Conservation (phyloP, 2,329 filamentous ascomycete species). For the Dothiorella sarmentorum region DNA sequence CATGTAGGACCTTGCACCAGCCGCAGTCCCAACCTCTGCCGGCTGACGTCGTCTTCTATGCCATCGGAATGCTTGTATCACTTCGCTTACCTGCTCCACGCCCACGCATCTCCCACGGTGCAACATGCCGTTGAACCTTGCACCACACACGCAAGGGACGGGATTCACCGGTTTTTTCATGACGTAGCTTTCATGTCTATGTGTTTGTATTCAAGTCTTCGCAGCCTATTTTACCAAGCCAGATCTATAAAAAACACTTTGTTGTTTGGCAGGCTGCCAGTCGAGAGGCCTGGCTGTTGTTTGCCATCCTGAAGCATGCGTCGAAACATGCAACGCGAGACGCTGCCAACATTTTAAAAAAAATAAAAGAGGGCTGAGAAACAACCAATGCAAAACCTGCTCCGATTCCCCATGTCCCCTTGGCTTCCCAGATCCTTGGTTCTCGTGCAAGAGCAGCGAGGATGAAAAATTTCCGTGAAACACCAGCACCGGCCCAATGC, state of each 20-base stretch:
- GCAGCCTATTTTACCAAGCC: slow-evolving; percentile 1
- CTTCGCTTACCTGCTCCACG: neutral
- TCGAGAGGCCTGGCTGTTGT: neutral
- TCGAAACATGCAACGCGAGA: neutral
- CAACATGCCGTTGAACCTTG: neutral
- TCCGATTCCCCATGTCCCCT: neutral
- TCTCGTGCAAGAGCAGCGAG: slow-evolving; percentile 14
- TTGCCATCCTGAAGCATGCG: neutral
- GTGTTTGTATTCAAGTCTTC: slow-evolving; percentile 11
- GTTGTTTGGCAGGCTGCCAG: neutral
- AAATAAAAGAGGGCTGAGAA: neutral
- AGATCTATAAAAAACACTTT: slow-evolving; percentile 4
- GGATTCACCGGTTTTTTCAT: neutral
- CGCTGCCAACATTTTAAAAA: neutral
- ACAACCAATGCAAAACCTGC: neutral
- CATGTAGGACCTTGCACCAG: neutral
- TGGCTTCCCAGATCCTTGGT: neutral
- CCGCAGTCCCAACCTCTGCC: neutral
- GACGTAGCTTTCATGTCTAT: slow-evolving; percentile 1
- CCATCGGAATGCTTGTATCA: neutral
- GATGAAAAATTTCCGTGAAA: slow-evolving; percentile 18
- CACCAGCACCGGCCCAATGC: slow-evolving; percentile 19
- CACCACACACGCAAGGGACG: neutral
- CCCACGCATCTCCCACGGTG: neutral
- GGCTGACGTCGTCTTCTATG: neutral